phyloP scores from a whole-genome alignment of 164 flowering plant species.

The Buxus sempervirens region DNA sequence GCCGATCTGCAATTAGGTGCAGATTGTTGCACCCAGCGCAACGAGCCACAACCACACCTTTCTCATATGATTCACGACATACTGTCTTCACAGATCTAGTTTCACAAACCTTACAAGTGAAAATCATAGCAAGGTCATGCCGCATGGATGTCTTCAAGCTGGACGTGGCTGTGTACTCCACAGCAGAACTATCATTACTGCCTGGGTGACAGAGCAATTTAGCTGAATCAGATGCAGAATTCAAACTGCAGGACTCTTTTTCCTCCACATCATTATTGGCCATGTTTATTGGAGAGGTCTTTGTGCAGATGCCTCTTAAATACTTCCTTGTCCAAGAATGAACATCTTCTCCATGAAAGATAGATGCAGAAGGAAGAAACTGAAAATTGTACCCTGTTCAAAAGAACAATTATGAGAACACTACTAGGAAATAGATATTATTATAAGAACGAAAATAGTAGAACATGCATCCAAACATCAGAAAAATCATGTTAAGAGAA shows the following conservation, averaged over 20 bases:
- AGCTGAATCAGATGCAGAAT: slow-evolving; percentile 11
- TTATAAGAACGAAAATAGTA: no score
- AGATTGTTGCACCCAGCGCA: slow-evolving; percentile 79
- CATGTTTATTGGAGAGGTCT: slow-evolving; percentile 14
- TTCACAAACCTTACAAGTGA: slow-evolving; percentile 94
- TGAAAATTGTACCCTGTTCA: no score
- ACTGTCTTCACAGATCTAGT: slow-evolving; percentile 74
- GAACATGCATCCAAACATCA: no score
- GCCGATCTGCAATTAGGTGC: slow-evolving; percentile 84
- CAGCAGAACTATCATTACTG: slow-evolving; percentile 10
- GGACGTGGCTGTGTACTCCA: slow-evolving; percentile 35
- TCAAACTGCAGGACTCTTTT: slow-evolving; percentile 10
- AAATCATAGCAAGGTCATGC: slow-evolving; percentile 80
- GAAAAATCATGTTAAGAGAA: no score
- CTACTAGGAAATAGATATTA: no score
- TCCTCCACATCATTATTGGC: slow-evolving; percentile 13
- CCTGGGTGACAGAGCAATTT: slow-evolving; percentile 8
- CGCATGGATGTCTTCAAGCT: slow-evolving; percentile 56
- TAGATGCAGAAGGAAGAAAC: background rate
- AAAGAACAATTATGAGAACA: no score
- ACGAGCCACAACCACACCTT: slow-evolving; percentile 84
- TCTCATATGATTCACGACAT: slow-evolving; percentile 84
- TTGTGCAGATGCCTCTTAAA: slow-evolving; percentile 30
- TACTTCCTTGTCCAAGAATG: background rate
- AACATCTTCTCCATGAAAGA: slow-evolving; percentile 4